phyloP scores from a whole-genome alignment of 257 asterid species.

The Penstemon barbatus region DNA sequence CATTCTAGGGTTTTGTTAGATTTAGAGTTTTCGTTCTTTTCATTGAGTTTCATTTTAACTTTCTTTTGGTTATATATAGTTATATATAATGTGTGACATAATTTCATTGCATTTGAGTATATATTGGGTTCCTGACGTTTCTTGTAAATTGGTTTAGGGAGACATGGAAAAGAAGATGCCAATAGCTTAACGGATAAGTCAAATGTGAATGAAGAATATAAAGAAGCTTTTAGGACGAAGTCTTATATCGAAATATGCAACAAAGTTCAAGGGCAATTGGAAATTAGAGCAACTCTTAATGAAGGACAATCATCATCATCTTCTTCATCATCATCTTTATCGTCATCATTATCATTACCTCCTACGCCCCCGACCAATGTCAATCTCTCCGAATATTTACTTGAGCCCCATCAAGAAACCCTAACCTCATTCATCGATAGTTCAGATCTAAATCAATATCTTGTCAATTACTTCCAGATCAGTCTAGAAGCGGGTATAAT shows the following conservation, averaged over 20 bases:
- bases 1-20: not conserved
- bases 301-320: constrained; percentile 21
- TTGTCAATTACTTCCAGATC: constrained; percentile 46
- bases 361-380: not conserved
- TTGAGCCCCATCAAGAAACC: constrained; percentile 46
- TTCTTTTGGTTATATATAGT: too few relatives aligned
- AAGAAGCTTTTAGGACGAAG: constrained; percentile 66
- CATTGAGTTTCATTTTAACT: too few relatives aligned
- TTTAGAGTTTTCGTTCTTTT: not conserved
- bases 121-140: not conserved
- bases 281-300: constrained; percentile 26
- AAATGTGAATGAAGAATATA: constrained; percentile 60
- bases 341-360: constrained; percentile 27
- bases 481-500: constrained; percentile 54
- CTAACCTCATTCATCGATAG: constrained; percentile 28
- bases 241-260: constrained; percentile 59
- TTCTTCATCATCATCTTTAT: constrained; percentile 25
- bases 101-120: not conserved
- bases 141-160: constrained; percentile 33
- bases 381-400: constrained; percentile 30
- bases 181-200: constrained; percentile 37
- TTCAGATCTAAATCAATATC: constrained; percentile 38
- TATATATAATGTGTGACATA: not conserved
- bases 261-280: constrained; percentile 47
- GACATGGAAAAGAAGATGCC: constrained; percentile 24